phyloP scores from a whole-genome alignment of 306 rosid species.

The Pyrus betulifolia region DNA sequence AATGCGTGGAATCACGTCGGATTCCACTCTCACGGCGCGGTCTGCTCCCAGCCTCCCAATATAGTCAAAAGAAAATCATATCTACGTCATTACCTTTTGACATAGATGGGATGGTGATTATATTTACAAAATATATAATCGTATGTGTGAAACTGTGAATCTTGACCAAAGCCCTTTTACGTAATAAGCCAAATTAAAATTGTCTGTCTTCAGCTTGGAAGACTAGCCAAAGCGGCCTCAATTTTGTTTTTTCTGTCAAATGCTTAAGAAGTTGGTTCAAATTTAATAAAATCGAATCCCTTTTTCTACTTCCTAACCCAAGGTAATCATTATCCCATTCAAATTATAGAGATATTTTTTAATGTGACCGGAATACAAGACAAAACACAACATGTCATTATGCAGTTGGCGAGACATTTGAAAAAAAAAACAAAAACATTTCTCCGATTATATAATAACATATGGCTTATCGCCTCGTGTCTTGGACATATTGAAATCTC shows the following conservation, averaged over 20 bases:
- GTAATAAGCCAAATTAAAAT: background rate
- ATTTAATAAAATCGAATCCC: background rate
- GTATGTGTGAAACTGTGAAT: background rate
- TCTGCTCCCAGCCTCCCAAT: background rate
- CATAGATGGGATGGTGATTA: background rate
- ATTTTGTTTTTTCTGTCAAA: conserved; percentile 4
- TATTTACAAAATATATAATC: background rate
- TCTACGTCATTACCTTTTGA: conserved; percentile 10
- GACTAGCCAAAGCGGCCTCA: background rate
- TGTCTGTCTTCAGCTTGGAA: conserved; percentile 1
- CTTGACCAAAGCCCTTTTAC: background rate
- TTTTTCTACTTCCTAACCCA: too few species aligned
- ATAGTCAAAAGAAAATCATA: background rate
- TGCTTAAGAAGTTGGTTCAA: background rate
- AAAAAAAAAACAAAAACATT: too few species aligned
- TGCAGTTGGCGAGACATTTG: too few species aligned
- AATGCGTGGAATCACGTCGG: background rate
- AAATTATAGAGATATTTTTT: too few species aligned
- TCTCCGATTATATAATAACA: too few species aligned
- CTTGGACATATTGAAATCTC: too few species aligned
- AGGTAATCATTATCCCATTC: too few species aligned
- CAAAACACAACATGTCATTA: too few species aligned
- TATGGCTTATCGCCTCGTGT: too few species aligned
- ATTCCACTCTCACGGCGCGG: background rate
- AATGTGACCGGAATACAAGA: accelerated